Base-by-base conservation (phyloP, 2,329 filamentous ascomycete genomes). In the Zasmidium citrigriseum region DNA sequence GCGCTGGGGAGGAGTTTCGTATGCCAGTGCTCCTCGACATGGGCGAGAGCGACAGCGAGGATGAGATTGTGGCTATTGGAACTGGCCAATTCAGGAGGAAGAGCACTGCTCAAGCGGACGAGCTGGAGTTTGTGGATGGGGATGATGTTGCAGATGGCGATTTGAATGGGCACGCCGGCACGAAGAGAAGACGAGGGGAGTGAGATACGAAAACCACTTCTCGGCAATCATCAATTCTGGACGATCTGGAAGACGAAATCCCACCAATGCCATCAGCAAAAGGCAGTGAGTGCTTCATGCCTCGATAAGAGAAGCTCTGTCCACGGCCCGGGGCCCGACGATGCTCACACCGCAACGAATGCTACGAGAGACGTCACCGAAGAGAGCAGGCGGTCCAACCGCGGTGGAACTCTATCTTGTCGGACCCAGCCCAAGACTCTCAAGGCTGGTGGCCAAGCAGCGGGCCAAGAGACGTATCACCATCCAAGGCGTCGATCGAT, bases 11-110 rank as follows among this genome's bases (percentile, higher is more conserved):
- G 47, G 66, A 67, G 45, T 98, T 97, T 72, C 84, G 86, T 58
- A 96, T 99, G 88, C 96, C 95, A 0, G 90, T 99, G 2, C 77
- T 97, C n/a, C 85, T 96, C 63, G 91, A 96, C 71, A 85, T 98
- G 47, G 91, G 92, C 49, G 92, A 96, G 68, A 96, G 91, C 67
- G 95, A 98, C 70, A 96, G 91, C 70, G 95, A 97, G 70, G 95
- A 99, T 68, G 96, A 99, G 70, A 83, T 88, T 51, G 77, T 88
- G 34, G 82, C 84, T 34, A 80, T 88, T 54, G 86, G 86, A 0
- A 82, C 85, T 0, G 93, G 93, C 11, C 96, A 95, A 48, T 93
- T 96, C 82, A 84, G 93, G 64, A 84, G 92, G 59, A 89, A 92
- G 72, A 96, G 91, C 72, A 72, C 68, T 2, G 70, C 68, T 18